These are phyloP conservation scores for Kitagawia praeruptora DNA, from an alignment of 129 eudicot species.

Conservation along the genomic window DNA sequence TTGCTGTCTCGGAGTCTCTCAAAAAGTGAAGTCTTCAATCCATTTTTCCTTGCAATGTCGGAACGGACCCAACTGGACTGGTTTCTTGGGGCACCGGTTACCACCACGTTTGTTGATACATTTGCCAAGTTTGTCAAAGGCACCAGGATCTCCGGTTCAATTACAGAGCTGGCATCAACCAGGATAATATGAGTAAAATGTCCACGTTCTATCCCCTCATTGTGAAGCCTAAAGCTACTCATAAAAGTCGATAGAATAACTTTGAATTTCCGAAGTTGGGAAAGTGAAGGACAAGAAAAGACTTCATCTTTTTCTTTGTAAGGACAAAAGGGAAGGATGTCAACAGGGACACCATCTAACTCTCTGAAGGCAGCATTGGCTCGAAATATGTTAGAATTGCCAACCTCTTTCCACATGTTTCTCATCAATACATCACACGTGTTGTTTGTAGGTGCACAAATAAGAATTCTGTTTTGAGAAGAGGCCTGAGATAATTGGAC, in stretches of 20 bases:
- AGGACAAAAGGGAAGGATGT: conserved; percentile 19
- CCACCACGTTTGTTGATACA: conserved; percentile 9
- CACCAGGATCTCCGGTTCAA: conserved; percentile 29
- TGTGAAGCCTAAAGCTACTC: conserved; percentile 21
- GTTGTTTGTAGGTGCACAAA: conserved; percentile 25
- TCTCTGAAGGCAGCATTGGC: conserved; percentile 26
- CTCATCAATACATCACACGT: conserved; percentile 20
- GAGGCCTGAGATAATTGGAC: conserved; percentile 2
- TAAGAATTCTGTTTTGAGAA: conserved; percentile 13
- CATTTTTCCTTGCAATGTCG: conserved; percentile 18
- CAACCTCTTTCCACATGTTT: conserved; percentile 10
- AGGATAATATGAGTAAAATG: conserved; percentile 27
- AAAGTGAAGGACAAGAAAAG: conserved; percentile 21
- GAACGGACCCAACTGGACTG: conserved; percentile 20
- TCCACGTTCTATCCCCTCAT: conserved; percentile 21
- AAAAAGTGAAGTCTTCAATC: conserved; percentile 20
- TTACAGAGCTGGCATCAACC: conserved; percentile 23
- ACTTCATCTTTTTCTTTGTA: conserved; percentile 11
- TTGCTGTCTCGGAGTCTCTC: conserved; percentile 5
- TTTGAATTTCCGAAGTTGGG: conserved; percentile 15
- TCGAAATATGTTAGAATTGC: conserved; percentile 21
- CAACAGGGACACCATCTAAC: conserved; percentile 16
- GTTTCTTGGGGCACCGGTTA: conserved; percentile 17
- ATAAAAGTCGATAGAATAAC: conserved; percentile 23
- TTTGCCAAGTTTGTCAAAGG: conserved; percentile 20